These are phyloP conservation scores for Aspergillus sp. DNA, from an alignment of 2,329 filamentous ascomycete species.

Conservation along the genomic window DNA sequence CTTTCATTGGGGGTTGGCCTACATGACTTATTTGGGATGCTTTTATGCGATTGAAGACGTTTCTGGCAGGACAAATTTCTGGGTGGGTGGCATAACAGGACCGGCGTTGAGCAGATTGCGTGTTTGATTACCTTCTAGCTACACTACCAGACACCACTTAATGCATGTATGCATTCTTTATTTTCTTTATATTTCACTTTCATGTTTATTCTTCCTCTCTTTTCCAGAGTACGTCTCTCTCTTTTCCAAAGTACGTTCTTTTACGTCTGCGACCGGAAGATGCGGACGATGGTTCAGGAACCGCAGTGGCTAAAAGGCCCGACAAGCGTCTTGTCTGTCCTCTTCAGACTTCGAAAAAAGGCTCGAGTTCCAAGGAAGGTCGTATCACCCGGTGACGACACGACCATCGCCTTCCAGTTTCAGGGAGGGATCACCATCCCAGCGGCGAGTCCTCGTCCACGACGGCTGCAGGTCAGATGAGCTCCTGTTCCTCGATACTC, in stretches of 20 bases:
- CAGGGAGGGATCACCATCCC: not conserved
- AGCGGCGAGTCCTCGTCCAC: not conserved
- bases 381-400: not conserved
- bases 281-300: not conserved
- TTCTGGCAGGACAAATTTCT: not conserved
- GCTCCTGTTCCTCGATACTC: not conserved
- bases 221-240: no score
- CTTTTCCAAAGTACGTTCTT: no score
- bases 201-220: not conserved
- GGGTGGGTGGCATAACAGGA: constrained; percentile 5
- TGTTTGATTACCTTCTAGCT: not conserved
- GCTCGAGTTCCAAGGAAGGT: not conserved
- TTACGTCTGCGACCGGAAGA: not conserved
- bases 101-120: not conserved
- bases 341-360: not conserved
- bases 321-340: not conserved
- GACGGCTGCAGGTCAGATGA: not conserved
- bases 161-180: not conserved
- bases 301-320: not conserved
- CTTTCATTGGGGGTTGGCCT: not conserved
- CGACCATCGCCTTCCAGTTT: not conserved
- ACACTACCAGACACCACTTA: not conserved
- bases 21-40: not conserved
- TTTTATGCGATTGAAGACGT: not conserved
- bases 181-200: not conserved